These are phyloP conservation scores for Prillingera fragicola DNA, from an alignment of 1,284 basidiomycete species.

Conservation along the genomic window DNA sequence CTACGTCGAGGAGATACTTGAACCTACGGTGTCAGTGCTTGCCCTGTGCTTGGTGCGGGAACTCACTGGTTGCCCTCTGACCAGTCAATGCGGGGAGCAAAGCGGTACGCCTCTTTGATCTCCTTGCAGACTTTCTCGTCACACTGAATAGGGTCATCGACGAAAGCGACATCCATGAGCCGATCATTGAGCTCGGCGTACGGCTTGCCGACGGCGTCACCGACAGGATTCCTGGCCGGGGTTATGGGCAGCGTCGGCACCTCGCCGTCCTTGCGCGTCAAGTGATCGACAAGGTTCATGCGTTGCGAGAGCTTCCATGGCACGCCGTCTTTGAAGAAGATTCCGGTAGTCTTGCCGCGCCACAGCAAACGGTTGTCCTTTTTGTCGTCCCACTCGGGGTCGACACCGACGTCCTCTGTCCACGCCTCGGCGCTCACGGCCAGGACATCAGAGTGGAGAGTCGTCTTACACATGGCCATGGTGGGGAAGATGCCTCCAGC, in stretches of 20 bases:
- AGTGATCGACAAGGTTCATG: conserved; percentile 43
- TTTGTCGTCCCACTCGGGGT: conserved; percentile 58
- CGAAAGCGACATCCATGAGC: conserved; percentile 43
- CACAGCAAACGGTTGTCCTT: conserved; percentile 57
- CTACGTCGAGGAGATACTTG: conserved; percentile 49
- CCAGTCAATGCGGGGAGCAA: conserved; percentile 49
- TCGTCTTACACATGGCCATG: conserved; percentile 57
- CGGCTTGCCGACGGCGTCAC: conserved; percentile 36
- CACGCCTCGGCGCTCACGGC: conserved; percentile 51
- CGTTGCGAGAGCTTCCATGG: conserved; percentile 57
- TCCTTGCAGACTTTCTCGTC: conserved; percentile 49
- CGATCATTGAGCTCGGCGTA: conserved; percentile 50
- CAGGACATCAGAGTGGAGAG: conserved; percentile 59
- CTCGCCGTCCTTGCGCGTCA: conserved; percentile 46
- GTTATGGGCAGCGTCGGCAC: conserved; percentile 42
- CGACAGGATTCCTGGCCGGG: conserved; percentile 45
- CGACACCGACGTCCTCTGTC: conserved; percentile 49
- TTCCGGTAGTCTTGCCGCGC: conserved; percentile 64
- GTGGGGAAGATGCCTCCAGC: conserved; percentile 52
- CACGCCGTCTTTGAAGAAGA: conserved; percentile 50
- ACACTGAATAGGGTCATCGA: conserved; percentile 50
- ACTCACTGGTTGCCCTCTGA: conserved; percentile 51
- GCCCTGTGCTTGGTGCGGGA: conserved; percentile 43
- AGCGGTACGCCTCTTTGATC: conserved; percentile 53
- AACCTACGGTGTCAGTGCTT: conserved; percentile 62